Evolutionary conservation across 2,329 filamentous ascomycete genomes (phyloP).

Genomic region (Sordariomycetes sp.): DNA sequence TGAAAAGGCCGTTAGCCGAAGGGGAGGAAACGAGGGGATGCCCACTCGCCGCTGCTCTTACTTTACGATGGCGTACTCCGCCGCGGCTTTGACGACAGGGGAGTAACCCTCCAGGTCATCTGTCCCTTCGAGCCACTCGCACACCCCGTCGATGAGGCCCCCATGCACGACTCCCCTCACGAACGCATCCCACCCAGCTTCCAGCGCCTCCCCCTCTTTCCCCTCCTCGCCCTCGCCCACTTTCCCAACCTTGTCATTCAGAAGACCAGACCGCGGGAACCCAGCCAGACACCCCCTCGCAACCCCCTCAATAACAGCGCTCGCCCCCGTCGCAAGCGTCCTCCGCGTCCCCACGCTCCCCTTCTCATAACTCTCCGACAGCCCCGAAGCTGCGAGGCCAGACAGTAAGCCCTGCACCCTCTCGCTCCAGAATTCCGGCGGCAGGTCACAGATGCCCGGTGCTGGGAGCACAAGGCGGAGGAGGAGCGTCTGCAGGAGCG

Average conservation of each 20-base stretch:
- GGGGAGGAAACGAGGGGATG: conserved; percentile 5
- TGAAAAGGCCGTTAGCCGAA: conserved; percentile 15
- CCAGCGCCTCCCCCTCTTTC: conserved; percentile 39
- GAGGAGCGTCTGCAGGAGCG: conserved; percentile 56
- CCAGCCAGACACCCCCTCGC: conserved; percentile 54
- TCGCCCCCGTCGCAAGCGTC: conserved; percentile 59
- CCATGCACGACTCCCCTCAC: conserved; percentile 56
- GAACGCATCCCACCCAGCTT: conserved; percentile 52
- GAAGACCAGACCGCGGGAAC: conserved; percentile 18
- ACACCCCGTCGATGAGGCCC: conserved; percentile 50
- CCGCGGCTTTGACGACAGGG: conserved; percentile 45
- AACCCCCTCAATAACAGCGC: conserved; percentile 56
- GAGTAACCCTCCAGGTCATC: conserved; percentile 52
- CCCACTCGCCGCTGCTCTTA: conserved; percentile 21
- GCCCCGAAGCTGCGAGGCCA: conserved; percentile 50
- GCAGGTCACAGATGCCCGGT: conserved; percentile 52
- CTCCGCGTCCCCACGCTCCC: conserved; percentile 61
- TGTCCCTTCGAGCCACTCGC: conserved; percentile 45
- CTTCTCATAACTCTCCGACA: conserved; percentile 76
- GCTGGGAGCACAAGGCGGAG: conserved; percentile 50
- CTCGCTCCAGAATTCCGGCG: conserved; percentile 51
- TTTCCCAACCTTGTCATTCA: conserved; percentile 35
- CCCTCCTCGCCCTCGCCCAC: too few relatives aligned
- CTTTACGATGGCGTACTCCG: conserved; percentile 58
- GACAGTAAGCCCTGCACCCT: conserved; percentile 45